Percentiles rank a stretch among this genome's conserved stretches.
These are phyloP conservation scores for Ogataea hybrid DNA, from an alignment of 1,139 yeast genomes.

Conservation along the genomic window DNA sequence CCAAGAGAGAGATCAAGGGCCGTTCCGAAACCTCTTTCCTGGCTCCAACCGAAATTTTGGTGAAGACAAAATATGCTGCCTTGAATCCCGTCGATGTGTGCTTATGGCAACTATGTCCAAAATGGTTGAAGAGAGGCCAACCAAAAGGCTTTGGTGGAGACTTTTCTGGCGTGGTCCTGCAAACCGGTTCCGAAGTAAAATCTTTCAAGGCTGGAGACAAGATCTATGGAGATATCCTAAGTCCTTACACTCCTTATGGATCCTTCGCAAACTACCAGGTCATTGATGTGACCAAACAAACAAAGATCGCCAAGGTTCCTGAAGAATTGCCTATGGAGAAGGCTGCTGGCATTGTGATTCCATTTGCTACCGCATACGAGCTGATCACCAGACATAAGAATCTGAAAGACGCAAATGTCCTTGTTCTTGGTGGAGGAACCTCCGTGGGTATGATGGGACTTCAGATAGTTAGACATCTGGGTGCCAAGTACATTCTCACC, in stretches of 20 bases:
- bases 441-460: conserved; percentile 64
- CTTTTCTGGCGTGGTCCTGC: conserved; percentile 60
- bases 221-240: conserved; percentile 55
- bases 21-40: conserved; percentile 31
- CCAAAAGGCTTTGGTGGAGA: conserved; percentile 67
- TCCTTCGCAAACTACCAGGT: conserved; percentile 51
- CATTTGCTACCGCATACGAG: conserved; percentile 36
- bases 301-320: conserved; percentile 47
- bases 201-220: conserved; percentile 52
- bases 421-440: conserved; percentile 73
- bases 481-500: conserved; percentile 40
- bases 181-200: conserved; percentile 49
- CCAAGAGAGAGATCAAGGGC: conserved; percentile 14
- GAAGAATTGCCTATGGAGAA: conserved; percentile 44
- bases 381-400: conserved; percentile 29
- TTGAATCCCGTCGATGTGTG: conserved; percentile 70
- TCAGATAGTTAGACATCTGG: conserved; percentile 53
- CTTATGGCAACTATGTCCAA: conserved; percentile 29
- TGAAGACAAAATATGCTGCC: conserved; percentile 58
- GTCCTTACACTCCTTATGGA: conserved; percentile 45
- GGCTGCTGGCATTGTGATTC: conserved; percentile 59
- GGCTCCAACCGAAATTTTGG: conserved; percentile 45
- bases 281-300: conserved; percentile 38
- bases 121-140: conserved; percentile 35
- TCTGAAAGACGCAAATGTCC: conserved; percentile 33